These are phyloP conservation scores for Centrapalus pauciflorus DNA, from an alignment of 129 eudicot species.

Conservation along the genomic window DNA sequence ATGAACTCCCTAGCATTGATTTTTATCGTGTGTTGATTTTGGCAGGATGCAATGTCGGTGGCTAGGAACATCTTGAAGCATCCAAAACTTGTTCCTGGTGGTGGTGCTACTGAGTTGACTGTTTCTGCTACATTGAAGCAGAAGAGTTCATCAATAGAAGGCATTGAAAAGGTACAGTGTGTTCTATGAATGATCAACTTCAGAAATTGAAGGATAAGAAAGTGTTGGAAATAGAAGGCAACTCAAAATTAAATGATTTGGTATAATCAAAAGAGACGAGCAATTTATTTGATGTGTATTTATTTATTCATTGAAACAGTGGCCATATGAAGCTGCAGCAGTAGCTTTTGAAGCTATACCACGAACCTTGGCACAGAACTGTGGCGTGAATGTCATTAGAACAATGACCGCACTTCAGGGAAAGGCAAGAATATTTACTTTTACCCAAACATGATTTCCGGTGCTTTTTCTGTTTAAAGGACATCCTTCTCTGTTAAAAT, in stretches of 20 bases:
- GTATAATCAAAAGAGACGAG: too few species aligned
- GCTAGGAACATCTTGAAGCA: conserved; percentile 86
- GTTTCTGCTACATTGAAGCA: conserved; percentile 79
- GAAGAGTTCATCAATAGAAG: conserved; percentile 76
- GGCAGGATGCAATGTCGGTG: conserved; percentile 91
- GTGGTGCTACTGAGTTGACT: conserved; percentile 89
- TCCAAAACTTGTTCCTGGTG: conserved; percentile 97
- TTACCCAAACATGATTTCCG: too few species aligned
- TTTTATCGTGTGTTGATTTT: too few species aligned
- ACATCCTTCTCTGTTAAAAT: too few species aligned
- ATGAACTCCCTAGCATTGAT: too few species aligned
- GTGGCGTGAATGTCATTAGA: conserved; percentile 84
- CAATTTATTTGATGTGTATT: neutral
- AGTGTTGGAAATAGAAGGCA: too few species aligned
- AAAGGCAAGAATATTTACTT: conserved; percentile 60
- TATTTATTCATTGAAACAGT: conserved; percentile 37
- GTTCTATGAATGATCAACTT: too few species aligned
- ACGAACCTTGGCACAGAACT: conserved; percentile 80
- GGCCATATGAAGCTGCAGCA: conserved; percentile 98
- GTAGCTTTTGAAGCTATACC: conserved; percentile 89
- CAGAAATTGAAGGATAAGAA: too few species aligned
- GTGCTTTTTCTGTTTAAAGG: too few species aligned
- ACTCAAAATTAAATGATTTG: too few species aligned
- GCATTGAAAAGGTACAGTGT: conserved; percentile 82
- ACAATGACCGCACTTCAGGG: conserved; percentile 96